phyloP scores from a whole-genome alignment of 2,329 filamentous ascomycete species.

The Colletotrichum spinosum region DNA sequence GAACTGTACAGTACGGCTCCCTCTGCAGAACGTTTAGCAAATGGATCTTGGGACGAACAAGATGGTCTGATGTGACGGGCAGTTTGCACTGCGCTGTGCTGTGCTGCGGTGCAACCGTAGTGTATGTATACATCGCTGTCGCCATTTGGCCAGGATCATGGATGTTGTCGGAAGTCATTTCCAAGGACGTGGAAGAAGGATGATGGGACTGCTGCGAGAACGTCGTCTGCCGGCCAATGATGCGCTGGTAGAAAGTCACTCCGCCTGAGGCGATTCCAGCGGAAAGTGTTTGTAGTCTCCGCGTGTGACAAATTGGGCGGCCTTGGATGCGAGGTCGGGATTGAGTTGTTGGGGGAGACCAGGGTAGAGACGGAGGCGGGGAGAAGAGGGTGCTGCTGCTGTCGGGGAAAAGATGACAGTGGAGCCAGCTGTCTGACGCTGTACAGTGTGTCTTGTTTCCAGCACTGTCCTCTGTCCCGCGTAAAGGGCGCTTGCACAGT shows the following conservation, averaged over 20 bases:
- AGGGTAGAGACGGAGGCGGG: conserved; percentile 27
- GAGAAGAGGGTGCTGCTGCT: conserved; percentile 9
- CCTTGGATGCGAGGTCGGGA: conserved; percentile 21
- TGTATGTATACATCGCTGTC: not conserved
- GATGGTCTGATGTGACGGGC: conserved; percentile 31
- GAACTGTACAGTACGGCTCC: not conserved
- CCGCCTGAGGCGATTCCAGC: not conserved
- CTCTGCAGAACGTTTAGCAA: not conserved
- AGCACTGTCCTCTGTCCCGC: no score
- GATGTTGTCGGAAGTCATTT: not conserved
- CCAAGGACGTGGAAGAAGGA: conserved; percentile 32
- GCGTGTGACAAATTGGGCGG: not conserved
- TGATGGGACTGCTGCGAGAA: conserved; percentile 17
- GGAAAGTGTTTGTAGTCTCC: not conserved
- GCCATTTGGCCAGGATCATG: conserved; percentile 13
- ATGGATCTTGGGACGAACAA: conserved; percentile 21
- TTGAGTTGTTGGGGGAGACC: conserved; percentile 25
- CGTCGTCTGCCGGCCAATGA: conserved; percentile 17
- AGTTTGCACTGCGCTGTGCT: not conserved
- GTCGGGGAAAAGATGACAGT: conserved; percentile 7
- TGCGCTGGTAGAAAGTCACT: conserved; percentile 1
- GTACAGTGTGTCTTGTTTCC: conserved; percentile 4
- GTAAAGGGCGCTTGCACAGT: no score
- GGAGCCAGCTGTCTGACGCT: not conserved
- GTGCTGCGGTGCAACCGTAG: no score